Evolutionary conservation across 768 basidiomycete species (phyloP), one percentile per base, ranked within the genome.

Genomic region (Termitomyces sp.): DNA sequence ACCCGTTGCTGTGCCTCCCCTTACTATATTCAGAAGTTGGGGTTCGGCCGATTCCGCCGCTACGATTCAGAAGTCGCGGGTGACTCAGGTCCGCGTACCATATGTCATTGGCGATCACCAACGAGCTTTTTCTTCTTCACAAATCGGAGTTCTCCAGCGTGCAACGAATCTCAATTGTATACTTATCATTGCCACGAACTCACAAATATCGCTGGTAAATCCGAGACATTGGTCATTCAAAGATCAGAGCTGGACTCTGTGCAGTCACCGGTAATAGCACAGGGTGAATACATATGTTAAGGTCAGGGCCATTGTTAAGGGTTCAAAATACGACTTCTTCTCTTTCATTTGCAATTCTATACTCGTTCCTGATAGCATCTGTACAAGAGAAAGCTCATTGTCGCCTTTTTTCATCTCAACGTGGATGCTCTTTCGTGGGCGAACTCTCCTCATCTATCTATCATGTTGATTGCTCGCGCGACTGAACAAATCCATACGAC

Each of bases 401-500:
- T 45, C 53, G 13, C 7, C 14, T 35, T 6, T 45, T 14, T 18
- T 45, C 26, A 16, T 35, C 53, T 26, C 28, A 32, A 46, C 54
- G 33, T 28, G 26, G 22, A 33, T 55, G n/a, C 0, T 18, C 18
- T 24, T 1, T 35, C 14, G 35, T 51, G 22, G 20, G 16, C 32
- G 3, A 53, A 20, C 38, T n/a, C 12, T 30, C 28, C 26, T 22
- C 24, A 12, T 18, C 18, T n/a, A n/a, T 40, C 36, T 20, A 53
- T 30, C 35, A 64, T 61, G 58, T 6, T 50, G 3, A 26, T 36
- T 16, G 55, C 43, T 38, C 53, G 47, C 4, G 50, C 60, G 53
- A 50, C 56, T 16, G 57, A 56, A 45, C 52, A 56, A 24, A 40
- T 64, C 44, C 43, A 52, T 40, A 50, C 55, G 7, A 61, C 60